Conservation (phyloP, 257 asterid genomes). For the Ocimum tenuiflorum region DNA sequence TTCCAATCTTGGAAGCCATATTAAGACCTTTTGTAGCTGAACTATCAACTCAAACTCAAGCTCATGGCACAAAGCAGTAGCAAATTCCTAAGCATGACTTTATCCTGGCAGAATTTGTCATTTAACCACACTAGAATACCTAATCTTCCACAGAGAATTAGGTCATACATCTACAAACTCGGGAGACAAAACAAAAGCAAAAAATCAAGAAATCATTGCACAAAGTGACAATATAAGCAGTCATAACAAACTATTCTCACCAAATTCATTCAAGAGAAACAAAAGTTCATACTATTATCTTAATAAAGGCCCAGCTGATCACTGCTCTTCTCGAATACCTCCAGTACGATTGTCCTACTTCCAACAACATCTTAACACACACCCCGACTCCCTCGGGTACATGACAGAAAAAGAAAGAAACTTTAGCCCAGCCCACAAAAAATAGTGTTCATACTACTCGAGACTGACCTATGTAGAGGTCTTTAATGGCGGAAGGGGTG, state of each 20-base stretch:
- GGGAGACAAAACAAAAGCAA: neutral
- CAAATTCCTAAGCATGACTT: neutral
- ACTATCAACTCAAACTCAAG: neutral
- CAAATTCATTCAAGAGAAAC: neutral
- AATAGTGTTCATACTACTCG: neutral
- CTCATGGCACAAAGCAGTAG: neutral
- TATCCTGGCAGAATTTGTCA: no score
- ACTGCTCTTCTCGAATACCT: no score
- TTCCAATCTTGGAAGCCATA: neutral
- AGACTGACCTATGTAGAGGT: slow-evolving; percentile 47
- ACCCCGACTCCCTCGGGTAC: no score
- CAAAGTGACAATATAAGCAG: neutral
- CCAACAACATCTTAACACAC: no score
- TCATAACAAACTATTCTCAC: neutral
- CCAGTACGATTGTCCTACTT: no score
- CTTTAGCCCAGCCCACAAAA: neutral
- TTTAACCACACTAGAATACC: neutral
- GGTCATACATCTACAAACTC: neutral
- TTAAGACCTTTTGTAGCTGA: neutral
- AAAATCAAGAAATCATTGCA: neutral
- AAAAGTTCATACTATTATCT: no score
- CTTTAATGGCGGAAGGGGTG: slow-evolving; percentile 44
- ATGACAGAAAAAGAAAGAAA: neutral
- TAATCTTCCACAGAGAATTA: neutral
- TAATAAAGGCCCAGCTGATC: no score